phyloP scores from a whole-genome alignment of 2,329 filamentous ascomycete species.

The Talaromyces piceae region DNA sequence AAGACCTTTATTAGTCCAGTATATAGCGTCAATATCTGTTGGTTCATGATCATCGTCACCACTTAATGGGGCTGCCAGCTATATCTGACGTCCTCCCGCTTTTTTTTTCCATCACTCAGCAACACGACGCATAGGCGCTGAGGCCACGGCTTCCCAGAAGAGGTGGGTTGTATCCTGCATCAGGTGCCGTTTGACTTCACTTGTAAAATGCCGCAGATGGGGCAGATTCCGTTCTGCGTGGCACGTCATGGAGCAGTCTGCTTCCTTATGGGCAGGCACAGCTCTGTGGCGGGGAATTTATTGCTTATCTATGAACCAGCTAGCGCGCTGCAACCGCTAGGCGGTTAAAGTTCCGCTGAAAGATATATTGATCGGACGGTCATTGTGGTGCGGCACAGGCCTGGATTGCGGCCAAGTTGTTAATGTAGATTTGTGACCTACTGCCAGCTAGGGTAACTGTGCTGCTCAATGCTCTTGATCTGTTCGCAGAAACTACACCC shows the following conservation, averaged over 20 bases:
- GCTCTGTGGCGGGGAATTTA: constrained; percentile 10
- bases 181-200: constrained; percentile 1
- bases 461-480: not conserved
- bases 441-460: too few relatives aligned
- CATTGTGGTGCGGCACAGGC: constrained; percentile 20
- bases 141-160: not conserved
- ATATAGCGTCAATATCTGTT: not conserved
- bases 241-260: not conserved
- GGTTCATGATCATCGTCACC: not conserved
- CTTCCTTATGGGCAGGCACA: not conserved
- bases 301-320: not conserved
- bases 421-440: constrained; percentile 19
- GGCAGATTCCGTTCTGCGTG: not conserved
- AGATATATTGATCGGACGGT: constrained; percentile 21
- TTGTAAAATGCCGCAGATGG: constrained; percentile 6
- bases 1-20: not conserved
- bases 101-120: not conserved
- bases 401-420: constrained; percentile 26
- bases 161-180: not conserved
- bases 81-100: not conserved
- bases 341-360: not conserved
- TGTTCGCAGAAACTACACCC: not conserved
- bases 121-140: not conserved
- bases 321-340: not conserved
- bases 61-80: not conserved